Conservation (phyloP, 805 yeast genomes). For the Scheffersomyces ergatensis region DNA sequence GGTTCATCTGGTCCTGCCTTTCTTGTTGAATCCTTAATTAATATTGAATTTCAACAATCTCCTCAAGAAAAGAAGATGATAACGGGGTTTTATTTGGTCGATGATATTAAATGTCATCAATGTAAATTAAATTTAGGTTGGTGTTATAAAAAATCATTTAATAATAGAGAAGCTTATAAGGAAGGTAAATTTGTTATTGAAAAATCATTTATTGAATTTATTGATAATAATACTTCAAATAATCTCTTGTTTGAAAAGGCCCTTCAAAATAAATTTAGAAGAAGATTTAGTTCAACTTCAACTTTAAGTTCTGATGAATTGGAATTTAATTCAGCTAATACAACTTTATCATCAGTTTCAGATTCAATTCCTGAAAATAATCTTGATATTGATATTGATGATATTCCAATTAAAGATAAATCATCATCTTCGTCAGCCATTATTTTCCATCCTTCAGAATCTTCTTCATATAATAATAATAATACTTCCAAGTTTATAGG, state of each 20-base stretch:
- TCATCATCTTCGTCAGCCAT: neutral
- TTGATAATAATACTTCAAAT: slow-evolving; percentile 34
- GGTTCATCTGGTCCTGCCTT: slow-evolving; percentile 42
- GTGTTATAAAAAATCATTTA: slow-evolving; percentile 38
- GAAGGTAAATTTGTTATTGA: slow-evolving; percentile 47
- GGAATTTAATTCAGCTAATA: slow-evolving; percentile 2
- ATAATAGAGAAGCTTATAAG: slow-evolving; percentile 35
- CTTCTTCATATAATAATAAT: neutral
- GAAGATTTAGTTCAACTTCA: slow-evolving; percentile 15
- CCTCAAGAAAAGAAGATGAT: slow-evolving; percentile 35
- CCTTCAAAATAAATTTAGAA: slow-evolving; percentile 10
- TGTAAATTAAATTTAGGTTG: slow-evolving; percentile 37
- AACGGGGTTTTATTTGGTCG: slow-evolving; percentile 37
- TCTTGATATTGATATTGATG: too few species aligned
- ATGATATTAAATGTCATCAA: slow-evolving; percentile 38
- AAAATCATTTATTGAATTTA: slow-evolving; percentile 28
- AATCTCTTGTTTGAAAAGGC: slow-evolving; percentile 30
- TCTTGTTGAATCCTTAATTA: slow-evolving; percentile 38
- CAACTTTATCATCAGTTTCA: neutral
- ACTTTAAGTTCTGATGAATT: slow-evolving; percentile 5
- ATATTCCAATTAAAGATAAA: neutral
- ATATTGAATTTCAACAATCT: slow-evolving; percentile 22
- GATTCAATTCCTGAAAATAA: neutral
- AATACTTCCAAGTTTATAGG: neutral
- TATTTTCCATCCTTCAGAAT: neutral